phyloP scores from a whole-genome alignment of 441 rosid genomes.

The Flueggea neowawraea region DNA sequence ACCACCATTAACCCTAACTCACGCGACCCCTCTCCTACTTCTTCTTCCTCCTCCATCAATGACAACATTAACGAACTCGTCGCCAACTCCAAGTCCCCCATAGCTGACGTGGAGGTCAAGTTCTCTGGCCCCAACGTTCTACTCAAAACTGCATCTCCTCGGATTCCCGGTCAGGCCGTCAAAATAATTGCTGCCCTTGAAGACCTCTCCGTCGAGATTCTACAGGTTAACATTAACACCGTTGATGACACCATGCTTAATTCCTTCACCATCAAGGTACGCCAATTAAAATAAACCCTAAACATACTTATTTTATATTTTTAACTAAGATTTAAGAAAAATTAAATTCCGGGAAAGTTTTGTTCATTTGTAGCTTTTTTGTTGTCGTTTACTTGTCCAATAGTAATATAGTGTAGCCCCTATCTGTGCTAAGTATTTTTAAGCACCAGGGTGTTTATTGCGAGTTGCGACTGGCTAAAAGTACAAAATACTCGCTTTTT shows the following conservation, averaged over 20 bases:
- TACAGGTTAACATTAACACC: slow-evolving; percentile 53
- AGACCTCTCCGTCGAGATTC: slow-evolving; percentile 79
- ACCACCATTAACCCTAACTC: slow-evolving; percentile 16
- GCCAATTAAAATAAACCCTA: too few species aligned
- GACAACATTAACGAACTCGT: slow-evolving; percentile 57
- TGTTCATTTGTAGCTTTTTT: too few species aligned
- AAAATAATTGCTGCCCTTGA: slow-evolving; percentile 77
- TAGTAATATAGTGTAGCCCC: too few species aligned
- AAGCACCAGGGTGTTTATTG: too few species aligned
- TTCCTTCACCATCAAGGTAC: slow-evolving; percentile 97
- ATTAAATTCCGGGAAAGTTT: too few species aligned
- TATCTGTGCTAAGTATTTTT: too few species aligned
- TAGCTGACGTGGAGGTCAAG: slow-evolving; percentile 94
- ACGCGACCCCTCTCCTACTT: slow-evolving; percentile 53
- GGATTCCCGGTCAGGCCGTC: slow-evolving; percentile 76
- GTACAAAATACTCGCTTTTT: not conserved
- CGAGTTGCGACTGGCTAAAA: too few species aligned
- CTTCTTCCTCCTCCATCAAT: slow-evolving; percentile 48
- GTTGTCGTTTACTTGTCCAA: too few species aligned
- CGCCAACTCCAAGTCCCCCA: slow-evolving; percentile 73
- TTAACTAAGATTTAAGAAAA: too few species aligned
- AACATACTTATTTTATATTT: too few species aligned
- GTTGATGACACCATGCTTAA: slow-evolving; percentile 75
- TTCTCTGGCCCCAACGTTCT: slow-evolving; percentile 78
- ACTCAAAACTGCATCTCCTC: slow-evolving; percentile 69